A percentile compares a stretch with the other conserved stretches of the same genome.
These are phyloP conservation scores for Penicillium arizonense DNA, from an alignment of 495 filamentous ascomycete species.

Conservation along the genomic window DNA sequence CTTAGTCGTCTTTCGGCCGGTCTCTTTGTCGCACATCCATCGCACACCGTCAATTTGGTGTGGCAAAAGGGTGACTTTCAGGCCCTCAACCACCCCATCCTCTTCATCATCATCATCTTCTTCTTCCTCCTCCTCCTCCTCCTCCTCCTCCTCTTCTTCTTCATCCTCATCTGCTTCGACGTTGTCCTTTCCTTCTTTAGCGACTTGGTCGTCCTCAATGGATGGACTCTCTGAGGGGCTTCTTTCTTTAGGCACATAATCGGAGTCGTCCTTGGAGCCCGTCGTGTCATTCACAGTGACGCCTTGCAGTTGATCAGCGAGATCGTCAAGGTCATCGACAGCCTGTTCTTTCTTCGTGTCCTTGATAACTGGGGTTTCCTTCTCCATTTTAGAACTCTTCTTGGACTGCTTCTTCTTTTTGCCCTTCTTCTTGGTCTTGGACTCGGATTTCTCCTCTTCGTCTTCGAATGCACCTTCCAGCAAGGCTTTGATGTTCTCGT, in stretches of 20 bases:
- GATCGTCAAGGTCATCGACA: slow-evolving; percentile 44
- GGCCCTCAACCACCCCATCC: slow-evolving; percentile 71
- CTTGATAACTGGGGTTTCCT: slow-evolving; percentile 38
- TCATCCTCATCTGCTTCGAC: slow-evolving; percentile 52
- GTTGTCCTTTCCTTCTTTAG: slow-evolving; percentile 46
- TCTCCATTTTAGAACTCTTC: slow-evolving; percentile 22
- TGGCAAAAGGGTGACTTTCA: slow-evolving; percentile 82
- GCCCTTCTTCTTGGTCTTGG: slow-evolving; percentile 50
- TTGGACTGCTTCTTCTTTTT: slow-evolving; percentile 48
- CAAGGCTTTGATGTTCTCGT: slow-evolving; percentile 81
- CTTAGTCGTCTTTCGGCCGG: slow-evolving; percentile 68
- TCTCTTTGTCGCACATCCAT: slow-evolving; percentile 92
- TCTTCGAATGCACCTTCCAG: slow-evolving; percentile 87
- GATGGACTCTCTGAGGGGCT: not conserved
- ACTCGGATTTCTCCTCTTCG: slow-evolving; percentile 61
- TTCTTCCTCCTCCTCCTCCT: slow-evolving; percentile 43
- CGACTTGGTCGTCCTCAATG: slow-evolving; percentile 11
- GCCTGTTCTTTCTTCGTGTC: slow-evolving; percentile 18
- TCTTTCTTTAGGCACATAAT: slow-evolving; percentile 10
- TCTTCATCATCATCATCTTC: slow-evolving; percentile 70
- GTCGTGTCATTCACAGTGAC: slow-evolving; percentile 50
- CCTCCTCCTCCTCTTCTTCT: slow-evolving; percentile 36
- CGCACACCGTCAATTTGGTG: slow-evolving; percentile 90
- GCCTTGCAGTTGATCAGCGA: slow-evolving; percentile 58
- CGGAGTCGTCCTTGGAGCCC: slow-evolving; percentile 15